phyloP scores from a whole-genome alignment of 305 asterid genomes.

The Withania somnifera region DNA sequence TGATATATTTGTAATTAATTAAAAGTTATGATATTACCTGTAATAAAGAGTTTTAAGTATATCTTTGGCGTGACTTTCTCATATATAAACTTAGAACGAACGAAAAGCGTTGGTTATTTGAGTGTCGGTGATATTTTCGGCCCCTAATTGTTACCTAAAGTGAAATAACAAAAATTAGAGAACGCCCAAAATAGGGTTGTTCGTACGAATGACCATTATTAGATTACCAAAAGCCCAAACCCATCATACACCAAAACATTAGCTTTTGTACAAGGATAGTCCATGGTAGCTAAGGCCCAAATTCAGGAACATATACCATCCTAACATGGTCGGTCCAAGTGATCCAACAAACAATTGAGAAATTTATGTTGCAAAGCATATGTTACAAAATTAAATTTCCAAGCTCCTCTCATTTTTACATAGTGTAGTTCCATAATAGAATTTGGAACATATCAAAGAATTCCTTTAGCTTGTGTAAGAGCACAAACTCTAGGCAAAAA shows the following conservation, averaged over 20 bases:
- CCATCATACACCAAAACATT: background rate
- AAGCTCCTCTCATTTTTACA: background rate
- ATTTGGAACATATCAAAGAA: background rate
- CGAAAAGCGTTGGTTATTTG: too few relatives aligned
- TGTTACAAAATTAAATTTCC: background rate
- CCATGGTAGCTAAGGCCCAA: background rate
- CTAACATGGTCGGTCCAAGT: background rate
- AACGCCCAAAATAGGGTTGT: too few relatives aligned
- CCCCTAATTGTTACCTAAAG: too few relatives aligned
- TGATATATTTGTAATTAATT: too few relatives aligned
- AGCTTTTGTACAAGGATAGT: background rate
- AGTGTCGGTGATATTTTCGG: too few relatives aligned
- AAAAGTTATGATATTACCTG: too few relatives aligned
- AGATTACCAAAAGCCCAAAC: background rate
- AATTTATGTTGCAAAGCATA: background rate
- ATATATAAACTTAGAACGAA: too few relatives aligned
- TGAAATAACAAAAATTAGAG: too few relatives aligned
- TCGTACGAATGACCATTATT: background rate
- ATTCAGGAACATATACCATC: background rate
- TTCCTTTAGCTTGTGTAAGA: background rate
- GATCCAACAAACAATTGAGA: background rate
- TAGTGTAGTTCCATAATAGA: background rate
- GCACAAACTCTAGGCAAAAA: background rate
- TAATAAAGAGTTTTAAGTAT: too few relatives aligned
- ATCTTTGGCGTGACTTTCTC: too few relatives aligned